These are phyloP conservation scores for Dactylellina parvicollis DNA, from an alignment of 2,329 filamentous ascomycete species.

Conservation along the genomic window DNA sequence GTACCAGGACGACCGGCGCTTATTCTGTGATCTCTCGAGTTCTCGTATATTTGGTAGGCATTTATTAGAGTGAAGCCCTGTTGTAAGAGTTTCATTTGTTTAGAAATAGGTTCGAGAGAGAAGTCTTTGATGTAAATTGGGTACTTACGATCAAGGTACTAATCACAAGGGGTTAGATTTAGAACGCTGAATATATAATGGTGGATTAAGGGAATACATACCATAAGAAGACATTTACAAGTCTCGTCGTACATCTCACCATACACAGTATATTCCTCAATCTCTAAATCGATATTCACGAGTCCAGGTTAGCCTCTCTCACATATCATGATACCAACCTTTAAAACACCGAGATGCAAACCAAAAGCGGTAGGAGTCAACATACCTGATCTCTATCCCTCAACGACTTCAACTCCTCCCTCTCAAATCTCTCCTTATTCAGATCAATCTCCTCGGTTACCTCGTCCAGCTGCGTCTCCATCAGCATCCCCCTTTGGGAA, in stretches of 20 bases:
- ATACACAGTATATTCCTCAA: constrained; percentile 33
- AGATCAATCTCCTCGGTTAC: constrained; percentile 40
- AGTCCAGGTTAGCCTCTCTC: background rate
- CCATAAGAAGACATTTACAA: constrained; percentile 29
- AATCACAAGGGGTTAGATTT: background rate
- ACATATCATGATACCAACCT: too few relatives aligned
- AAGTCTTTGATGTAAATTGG: background rate
- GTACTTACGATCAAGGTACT: constrained; percentile 38
- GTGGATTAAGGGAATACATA: background rate
- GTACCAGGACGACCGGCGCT: constrained; percentile 42
- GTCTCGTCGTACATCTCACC: constrained; percentile 15
- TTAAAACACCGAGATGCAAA: background rate
- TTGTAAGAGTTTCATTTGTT: background rate
- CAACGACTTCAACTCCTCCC: constrained; percentile 37
- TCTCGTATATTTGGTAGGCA: constrained; percentile 25
- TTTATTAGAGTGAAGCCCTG: constrained; percentile 30
- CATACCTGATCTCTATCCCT: constrained; percentile 30
- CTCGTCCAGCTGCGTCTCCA: constrained; percentile 23
- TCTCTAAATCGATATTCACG: constrained; percentile 4
- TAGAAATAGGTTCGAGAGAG: background rate
- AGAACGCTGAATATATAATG: too few relatives aligned
- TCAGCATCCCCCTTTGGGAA: constrained; percentile 28
- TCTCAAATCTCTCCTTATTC: constrained; percentile 43
- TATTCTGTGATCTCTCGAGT: constrained; percentile 29
- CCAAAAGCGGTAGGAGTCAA: background rate